Evolutionary conservation across 768 basidiomycete genomes (phyloP).

Genomic region (Dentipellis sp.): DNA sequence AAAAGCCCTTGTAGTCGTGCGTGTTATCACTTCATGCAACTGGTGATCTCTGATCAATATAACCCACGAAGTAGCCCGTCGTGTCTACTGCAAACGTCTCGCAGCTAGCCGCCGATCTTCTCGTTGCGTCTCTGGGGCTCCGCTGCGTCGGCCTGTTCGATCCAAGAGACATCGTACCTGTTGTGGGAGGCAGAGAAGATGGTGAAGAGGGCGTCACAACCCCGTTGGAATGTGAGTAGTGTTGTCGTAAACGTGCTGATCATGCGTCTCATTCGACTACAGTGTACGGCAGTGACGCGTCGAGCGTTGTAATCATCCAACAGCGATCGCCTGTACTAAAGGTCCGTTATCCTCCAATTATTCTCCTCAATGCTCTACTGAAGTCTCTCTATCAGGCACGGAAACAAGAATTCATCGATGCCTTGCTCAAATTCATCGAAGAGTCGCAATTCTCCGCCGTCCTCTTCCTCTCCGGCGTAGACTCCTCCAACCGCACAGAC

Average conservation of each 20-base stretch:
- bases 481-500: constrained; percentile 65
- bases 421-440: constrained; percentile 49
- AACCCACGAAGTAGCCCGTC: constrained; percentile 38
- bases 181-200: constrained; percentile 65
- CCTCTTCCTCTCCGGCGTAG: constrained; percentile 68
- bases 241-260: background rate
- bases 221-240: constrained; percentile 60
- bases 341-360: constrained; percentile 28
- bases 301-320: constrained; percentile 55
- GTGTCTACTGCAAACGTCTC: constrained; percentile 76
- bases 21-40: constrained; percentile 17
- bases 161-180: constrained; percentile 52
- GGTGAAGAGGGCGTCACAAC: constrained; percentile 54
- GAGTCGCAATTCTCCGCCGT: constrained; percentile 38
- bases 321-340: constrained; percentile 76
- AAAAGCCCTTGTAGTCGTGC: constrained; percentile 37
- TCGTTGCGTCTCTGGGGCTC: constrained; percentile 59
- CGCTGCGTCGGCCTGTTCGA: constrained; percentile 56
- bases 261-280: constrained; percentile 4
- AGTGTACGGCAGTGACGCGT: constrained; percentile 56
- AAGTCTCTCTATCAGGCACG: constrained; percentile 32
- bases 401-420: constrained; percentile 58
- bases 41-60: constrained; percentile 1
- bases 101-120: constrained; percentile 69
- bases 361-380: background rate